Evolutionary conservation across 2,329 filamentous ascomycete species (phyloP).

Genomic region (Paramyrothecium sp.): DNA sequence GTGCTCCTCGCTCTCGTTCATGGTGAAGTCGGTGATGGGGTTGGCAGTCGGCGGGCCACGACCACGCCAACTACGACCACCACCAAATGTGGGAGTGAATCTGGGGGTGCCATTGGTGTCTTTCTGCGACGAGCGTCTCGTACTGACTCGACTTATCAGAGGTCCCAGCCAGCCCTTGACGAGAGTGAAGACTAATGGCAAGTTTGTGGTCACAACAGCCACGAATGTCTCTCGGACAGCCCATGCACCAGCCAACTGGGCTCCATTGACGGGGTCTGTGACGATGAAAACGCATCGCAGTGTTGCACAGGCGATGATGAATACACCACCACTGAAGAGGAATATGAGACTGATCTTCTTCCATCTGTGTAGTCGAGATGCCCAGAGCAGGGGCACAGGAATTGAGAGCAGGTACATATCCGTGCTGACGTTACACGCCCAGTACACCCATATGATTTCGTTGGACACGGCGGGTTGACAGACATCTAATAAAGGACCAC

Average conservation of each 20-base stretch:
- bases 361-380: constrained; percentile 22
- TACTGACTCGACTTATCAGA: constrained; percentile 12
- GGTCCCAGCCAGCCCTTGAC: constrained; percentile 37
- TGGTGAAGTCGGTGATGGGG: constrained; percentile 13
- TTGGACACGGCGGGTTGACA: constrained; percentile 47
- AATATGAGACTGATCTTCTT: constrained; percentile 32
- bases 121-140: constrained; percentile 34
- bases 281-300: constrained; percentile 34
- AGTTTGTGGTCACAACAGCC: constrained; percentile 37
- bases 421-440: constrained; percentile 47
- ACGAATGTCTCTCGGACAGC: constrained; percentile 39
- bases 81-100: constrained; percentile 7
- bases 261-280: constrained; percentile 32
- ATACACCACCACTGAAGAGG: constrained; percentile 36
- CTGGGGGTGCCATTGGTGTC: constrained; percentile 6
- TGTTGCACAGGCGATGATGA: constrained; percentile 35
- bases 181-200: constrained; percentile 41
- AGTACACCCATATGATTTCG: constrained; percentile 45
- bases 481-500: constrained; percentile 30
- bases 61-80: not conserved
- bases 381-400: constrained; percentile 46
- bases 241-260: constrained; percentile 35
- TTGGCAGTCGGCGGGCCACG: constrained; percentile 5
- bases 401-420: constrained; percentile 57
- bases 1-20: constrained; percentile 15